Evolutionary conservation across 2,329 filamentous ascomycete genomes (phyloP).

Genomic region (Alternaria dauci): DNA sequence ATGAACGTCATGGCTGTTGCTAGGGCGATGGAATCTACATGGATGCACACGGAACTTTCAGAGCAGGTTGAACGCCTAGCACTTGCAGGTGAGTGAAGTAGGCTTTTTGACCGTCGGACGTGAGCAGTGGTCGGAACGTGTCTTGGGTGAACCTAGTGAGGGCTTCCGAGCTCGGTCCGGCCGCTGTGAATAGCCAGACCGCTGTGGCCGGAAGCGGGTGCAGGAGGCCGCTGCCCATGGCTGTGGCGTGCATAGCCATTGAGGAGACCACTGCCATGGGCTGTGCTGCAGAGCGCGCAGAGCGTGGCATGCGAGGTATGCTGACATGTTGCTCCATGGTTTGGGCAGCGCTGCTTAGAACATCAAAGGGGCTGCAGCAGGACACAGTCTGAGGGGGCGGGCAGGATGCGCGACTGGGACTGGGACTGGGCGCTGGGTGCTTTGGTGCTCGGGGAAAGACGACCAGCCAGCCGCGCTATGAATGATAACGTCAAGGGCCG

Average conservation of each 20-base stretch:
- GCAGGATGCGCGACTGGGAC: conserved; percentile 20
- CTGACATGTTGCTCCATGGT: conserved; percentile 1
- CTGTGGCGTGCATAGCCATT: conserved; percentile 6
- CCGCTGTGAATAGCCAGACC: conserved; percentile 9
- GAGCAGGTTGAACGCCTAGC: not conserved
- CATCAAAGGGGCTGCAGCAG: conserved; percentile 15
- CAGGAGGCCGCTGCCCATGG: conserved; percentile 17
- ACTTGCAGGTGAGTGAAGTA: not conserved
- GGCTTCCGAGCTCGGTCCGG: conserved; percentile 12
- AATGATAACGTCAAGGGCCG: conserved; percentile 31
- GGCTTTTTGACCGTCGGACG: not conserved
- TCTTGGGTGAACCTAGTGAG: conserved; percentile 1
- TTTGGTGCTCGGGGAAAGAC: conserved; percentile 18
- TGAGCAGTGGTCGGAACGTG: not conserved
- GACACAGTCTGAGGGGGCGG: not conserved
- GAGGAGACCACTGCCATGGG: conserved; percentile 5
- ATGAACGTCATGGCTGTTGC: conserved; percentile 18
- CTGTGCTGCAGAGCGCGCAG: conserved; percentile 8
- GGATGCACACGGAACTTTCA: not conserved
- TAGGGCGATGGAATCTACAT: not conserved
- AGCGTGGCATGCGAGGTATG: conserved; percentile 7
- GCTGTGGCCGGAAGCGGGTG: conserved; percentile 23
- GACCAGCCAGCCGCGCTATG: conserved; percentile 34
- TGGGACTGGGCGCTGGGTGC: conserved; percentile 21
- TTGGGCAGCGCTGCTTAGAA: conserved; percentile 8